Percentiles rank a stretch among this genome's conserved stretches.
Evolutionary conservation across 176 grass and related monocot species (phyloP).

Genomic region (Secale cereale): DNA sequence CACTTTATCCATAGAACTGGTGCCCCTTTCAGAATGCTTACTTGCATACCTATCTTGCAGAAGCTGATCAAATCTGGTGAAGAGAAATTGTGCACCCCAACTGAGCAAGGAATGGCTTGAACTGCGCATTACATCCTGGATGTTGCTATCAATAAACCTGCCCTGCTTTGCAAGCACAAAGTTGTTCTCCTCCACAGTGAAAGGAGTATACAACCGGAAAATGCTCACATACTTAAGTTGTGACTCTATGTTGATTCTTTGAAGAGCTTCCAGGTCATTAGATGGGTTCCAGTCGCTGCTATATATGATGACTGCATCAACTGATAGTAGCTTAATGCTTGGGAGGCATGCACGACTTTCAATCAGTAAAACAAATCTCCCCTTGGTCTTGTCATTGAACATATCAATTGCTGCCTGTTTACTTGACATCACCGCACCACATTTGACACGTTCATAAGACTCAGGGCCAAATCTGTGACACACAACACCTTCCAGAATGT

Average conservation of each 20-base stretch:
- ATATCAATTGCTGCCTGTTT: constrained; percentile 50
- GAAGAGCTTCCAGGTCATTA: constrained; percentile 67
- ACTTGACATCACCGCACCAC: constrained; percentile 25
- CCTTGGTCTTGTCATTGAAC: constrained; percentile 65
- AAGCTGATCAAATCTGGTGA: constrained; percentile 50
- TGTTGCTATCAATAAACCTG: constrained; percentile 40
- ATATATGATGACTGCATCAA: constrained; percentile 82
- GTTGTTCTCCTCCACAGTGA: constrained; percentile 70
- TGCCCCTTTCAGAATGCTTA: constrained; percentile 21
- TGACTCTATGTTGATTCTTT: constrained; percentile 59
- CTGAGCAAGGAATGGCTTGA: constrained; percentile 66
- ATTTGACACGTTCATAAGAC: constrained; percentile 58
- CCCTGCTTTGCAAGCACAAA: constrained; percentile 65
- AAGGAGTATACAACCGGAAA: constrained; percentile 77
- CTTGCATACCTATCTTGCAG: constrained; percentile 29
- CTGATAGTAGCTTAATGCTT: constrained; percentile 62
- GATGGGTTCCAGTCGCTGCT: constrained; percentile 63
- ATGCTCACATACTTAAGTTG: constrained; percentile 24
- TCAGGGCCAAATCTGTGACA: constrained; percentile 53
- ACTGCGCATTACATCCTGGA: constrained; percentile 34
- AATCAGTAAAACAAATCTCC: constrained; percentile 74
- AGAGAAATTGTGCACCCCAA: constrained; percentile 66
- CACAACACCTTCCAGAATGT: constrained; percentile 63
- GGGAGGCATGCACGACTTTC: constrained; percentile 66
- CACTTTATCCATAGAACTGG: constrained; percentile 35